Evolutionary conservation across 2,329 filamentous ascomycete species (phyloP), one percentile per base, ranked within the genome.

Genomic region (Westerdykella aurantiaca): DNA sequence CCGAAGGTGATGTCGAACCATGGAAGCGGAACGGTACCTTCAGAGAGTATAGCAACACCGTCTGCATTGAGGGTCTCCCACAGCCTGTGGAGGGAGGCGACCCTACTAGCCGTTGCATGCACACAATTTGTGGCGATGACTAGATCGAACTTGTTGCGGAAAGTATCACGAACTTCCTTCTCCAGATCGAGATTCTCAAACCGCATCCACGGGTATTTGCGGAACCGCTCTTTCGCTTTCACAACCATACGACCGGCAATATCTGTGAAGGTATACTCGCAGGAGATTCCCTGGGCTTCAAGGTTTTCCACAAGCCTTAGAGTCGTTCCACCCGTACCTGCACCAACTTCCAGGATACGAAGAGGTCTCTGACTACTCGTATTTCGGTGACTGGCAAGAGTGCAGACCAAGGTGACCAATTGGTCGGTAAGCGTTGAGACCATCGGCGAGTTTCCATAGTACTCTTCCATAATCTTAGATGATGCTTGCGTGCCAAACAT

Each of bases 1-100:
- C 56, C 56, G 14, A 50, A 57, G 7, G 47, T 38, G 2, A 54
- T 42, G 37, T 57, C 56, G 25, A 41, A 47, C 56, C 56, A 58
- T 17, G 42, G 31, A 16, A 56, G 33, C 2, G 25, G 25, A 7
- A 41, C 31, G 0, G 56, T 58, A 14, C 51, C 33, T 42, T 58
- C 56, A 0, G 49, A 34, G 3, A 58, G 38, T 4, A 46, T 10
- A 3, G 52, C 31, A 2, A 55, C 7, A 6, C 56, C 56, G 17
- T 49, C 48, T 0, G 38, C 31, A 6, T 37, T 37, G 3, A 58
- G 42, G 22, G 49, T 47, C 5, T 44, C 31, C 3, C 23, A 44
- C n/a, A 56, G 46, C 9, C 49, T 50, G 5, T n/a, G 16, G 3
- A 31, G 40, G 0, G 51, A 47, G 7, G 29, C 41, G 4, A 34